Base-by-base conservation (phyloP, 805 yeast genomes). In the Scheffersomyces lignosus region DNA sequence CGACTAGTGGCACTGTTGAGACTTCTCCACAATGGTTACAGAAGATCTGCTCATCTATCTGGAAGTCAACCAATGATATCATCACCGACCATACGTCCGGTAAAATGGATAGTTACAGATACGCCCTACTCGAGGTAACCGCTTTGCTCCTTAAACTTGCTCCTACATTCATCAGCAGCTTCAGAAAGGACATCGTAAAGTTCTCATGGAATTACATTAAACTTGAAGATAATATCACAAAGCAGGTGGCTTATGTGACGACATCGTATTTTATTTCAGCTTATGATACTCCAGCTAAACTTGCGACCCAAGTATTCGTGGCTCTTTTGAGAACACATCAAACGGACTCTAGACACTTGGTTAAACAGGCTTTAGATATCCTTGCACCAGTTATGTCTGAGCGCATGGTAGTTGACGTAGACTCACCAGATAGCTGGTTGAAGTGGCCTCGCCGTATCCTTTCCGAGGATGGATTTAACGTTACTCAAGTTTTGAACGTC, bases 201-300 rank as follows among this genome's bases (percentile, higher is more conserved):
- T 93, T 89, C 64, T 85, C 89, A 49, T 93, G 99, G 99, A 86
- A 87, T 48, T 86, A 82, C 51, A 83, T 93, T 53, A 87, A 87
- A 48, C 66, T 90, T 22, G 97, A 90, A 44, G 99, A 93, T 55
- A 76, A 81, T 34, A 77, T 89, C 34, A 79, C 95, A 17, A 93
- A 93, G 54, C 96, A 90, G 49, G 87, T 93, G 3, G 97, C 98
- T 0, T 90, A 91, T 56, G 87, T 89, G 22, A 80, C 90, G 0
- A 89, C 95, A 2, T 77, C 96, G 0, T 80, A 80, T 55, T 93
- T 91, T 59, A 89, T 93, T 41, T 77, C 88, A 0, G 84, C 83
- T 1, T 93, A 81, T 54, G 97, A 89, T 30, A 88, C 96, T 0
- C 95, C 96, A 5, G 74, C 86, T 0, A 85, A 87, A 51, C 77